A percentile compares a stretch with the other conserved stretches of the same genome.
Evolutionary conservation across 441 rosid species (phyloP).

Genomic region (Pelargonium hybrid): DNA sequence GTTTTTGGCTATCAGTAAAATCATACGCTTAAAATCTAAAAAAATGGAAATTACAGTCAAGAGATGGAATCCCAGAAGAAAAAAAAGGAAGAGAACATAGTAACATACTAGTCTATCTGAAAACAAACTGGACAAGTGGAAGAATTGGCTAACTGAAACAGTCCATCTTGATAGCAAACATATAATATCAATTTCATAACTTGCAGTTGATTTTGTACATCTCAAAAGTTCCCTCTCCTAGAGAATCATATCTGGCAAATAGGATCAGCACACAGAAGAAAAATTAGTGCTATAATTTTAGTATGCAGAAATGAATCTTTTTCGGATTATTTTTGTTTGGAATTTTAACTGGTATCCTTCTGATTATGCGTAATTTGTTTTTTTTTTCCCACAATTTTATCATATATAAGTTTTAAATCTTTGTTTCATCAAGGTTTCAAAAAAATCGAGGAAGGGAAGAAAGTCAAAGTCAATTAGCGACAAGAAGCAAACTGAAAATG

Average conservation of each 20-base stretch:
- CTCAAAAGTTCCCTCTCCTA: background rate
- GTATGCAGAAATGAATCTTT: background rate
- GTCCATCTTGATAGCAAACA: background rate
- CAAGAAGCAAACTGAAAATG: slow-evolving; percentile 35
- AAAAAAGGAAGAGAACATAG: background rate
- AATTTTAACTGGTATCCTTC: background rate
- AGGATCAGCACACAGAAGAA: background rate
- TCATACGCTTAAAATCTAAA: background rate
- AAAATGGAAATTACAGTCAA: background rate
- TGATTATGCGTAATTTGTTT: background rate
- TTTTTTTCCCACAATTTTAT: background rate
- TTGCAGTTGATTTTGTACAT: background rate
- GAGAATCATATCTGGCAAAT: background rate
- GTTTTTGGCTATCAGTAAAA: background rate
- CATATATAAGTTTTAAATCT: slow-evolving; percentile 1
- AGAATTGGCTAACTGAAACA: background rate
- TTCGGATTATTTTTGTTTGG: background rate
- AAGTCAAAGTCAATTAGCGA: slow-evolving; percentile 36
- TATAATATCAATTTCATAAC: background rate
- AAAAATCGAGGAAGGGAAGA: slow-evolving; percentile 61
- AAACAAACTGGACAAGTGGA: background rate
- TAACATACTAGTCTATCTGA: background rate
- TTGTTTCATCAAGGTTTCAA: slow-evolving; percentile 58
- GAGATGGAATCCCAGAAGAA: background rate
- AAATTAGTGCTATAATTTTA: background rate